A percentile compares a stretch with the other conserved stretches of the same genome.
Conservation (phyloP, 306 rosid species). For the Begonia fuchsioides region DNA sequence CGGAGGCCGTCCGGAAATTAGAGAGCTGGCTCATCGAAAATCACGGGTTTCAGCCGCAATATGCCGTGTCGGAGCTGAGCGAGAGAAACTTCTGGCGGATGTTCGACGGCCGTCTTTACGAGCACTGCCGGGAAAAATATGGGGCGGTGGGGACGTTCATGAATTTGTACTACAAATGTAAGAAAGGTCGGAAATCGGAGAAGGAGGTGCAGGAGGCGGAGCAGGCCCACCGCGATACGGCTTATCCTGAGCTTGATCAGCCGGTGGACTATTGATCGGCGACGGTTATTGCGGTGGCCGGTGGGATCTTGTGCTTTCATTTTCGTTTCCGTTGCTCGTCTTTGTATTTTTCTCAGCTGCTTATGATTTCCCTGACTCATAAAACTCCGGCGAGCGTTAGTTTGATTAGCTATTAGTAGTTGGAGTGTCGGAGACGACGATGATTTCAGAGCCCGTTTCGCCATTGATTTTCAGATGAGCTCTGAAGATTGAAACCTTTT, state of each 20-base stretch:
- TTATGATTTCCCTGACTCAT: no score
- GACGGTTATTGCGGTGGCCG: not conserved
- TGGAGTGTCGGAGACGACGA: no score
- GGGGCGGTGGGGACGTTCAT: constrained; percentile 86
- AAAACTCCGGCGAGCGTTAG: no score
- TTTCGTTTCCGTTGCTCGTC: no score
- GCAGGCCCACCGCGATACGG: constrained; percentile 72
- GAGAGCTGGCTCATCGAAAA: constrained; percentile 88
- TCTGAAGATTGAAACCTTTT: no score
- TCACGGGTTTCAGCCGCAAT: constrained; percentile 84
- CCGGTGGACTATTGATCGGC: constrained; percentile 15
- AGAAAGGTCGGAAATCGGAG: constrained; percentile 95
- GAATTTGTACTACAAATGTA: constrained; percentile 88
- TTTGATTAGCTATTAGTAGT: no score
- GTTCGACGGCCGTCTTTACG: constrained; percentile 78
- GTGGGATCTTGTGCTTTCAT: not conserved
- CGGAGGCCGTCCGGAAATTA: constrained; percentile 62
- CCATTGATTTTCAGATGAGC: no score
- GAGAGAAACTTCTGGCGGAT: constrained; percentile 94
- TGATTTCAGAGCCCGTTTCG: no score
- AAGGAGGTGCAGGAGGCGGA: constrained; percentile 96
- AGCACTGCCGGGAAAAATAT: constrained; percentile 62
- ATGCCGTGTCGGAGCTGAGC: constrained; percentile 79
- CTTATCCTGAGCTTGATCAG: constrained; percentile 62
- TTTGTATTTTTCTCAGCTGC: no score